phyloP scores from a whole-genome alignment of 2,329 filamentous ascomycete species.

The Arthrobotrys musiformis region DNA sequence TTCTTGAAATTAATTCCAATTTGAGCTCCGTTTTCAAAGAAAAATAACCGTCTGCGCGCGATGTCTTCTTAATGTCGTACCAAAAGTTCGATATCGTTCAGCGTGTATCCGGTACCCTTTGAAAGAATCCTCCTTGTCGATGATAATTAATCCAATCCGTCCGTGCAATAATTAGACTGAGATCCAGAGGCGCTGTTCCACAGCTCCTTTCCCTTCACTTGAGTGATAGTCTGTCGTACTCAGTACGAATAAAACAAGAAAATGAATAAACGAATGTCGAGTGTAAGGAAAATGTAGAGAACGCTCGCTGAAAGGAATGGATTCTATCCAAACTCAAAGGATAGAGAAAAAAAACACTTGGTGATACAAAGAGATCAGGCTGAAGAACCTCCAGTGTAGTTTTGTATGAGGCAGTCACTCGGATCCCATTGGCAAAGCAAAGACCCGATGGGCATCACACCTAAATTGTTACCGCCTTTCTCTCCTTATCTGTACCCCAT shows the following conservation, averaged over 20 bases:
- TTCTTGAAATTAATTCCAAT: not conserved
- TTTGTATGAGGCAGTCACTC: conserved; percentile 35
- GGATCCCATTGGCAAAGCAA: conserved; percentile 16
- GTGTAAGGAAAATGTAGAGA: conserved; percentile 31
- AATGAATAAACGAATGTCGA: conserved; percentile 33
- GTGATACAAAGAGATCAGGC: conserved; percentile 30
- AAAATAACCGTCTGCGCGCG: conserved; percentile 12
- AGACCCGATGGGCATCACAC: conserved; percentile 7
- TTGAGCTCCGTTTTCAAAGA: not conserved
- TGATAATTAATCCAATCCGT: conserved; percentile 21
- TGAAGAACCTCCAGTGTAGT: conserved; percentile 39
- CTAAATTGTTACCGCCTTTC: conserved; percentile 42
- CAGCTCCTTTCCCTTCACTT: conserved; percentile 51
- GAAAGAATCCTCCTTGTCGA: conserved; percentile 16
- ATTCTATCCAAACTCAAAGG: conserved; percentile 47
- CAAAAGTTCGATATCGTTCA: conserved; percentile 7
- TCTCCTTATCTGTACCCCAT: conserved; percentile 54
- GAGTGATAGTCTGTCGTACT: conserved; percentile 29
- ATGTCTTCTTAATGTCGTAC: not conserved
- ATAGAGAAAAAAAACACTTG: conserved; percentile 24
- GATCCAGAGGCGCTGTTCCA: conserved; percentile 50
- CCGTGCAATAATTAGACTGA: not conserved
- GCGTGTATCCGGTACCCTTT: conserved; percentile 28
- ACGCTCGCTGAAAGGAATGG: conserved; percentile 36
- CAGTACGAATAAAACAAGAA: conserved; percentile 46